These are phyloP conservation scores for Phlyctochytrium arcticum DNA, from an alignment of 192 early-diverging fungal genomes.

Conservation along the genomic window DNA sequence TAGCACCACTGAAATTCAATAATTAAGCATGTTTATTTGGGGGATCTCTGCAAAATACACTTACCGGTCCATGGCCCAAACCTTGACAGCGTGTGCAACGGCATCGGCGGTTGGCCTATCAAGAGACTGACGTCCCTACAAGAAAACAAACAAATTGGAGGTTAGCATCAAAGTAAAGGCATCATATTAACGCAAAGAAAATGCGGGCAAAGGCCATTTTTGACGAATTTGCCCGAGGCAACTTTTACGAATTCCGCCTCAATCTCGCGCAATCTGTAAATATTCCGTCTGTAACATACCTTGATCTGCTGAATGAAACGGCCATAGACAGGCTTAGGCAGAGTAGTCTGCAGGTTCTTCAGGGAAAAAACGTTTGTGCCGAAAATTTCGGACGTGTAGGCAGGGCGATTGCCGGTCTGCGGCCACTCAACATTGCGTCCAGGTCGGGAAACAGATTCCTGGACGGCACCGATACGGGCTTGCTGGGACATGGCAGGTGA, in stretches of 20 bases:
- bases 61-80: conserved; percentile 92
- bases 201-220: too few relatives aligned
- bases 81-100: conserved; percentile 95
- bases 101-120: conserved; percentile 96
- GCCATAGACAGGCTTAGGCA: conserved; percentile 95
- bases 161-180: too few relatives aligned
- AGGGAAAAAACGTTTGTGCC: conserved; percentile 92
- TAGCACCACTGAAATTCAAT: conserved; percentile 66
- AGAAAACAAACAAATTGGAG: neutral
- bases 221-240: too few relatives aligned
- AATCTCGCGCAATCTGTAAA: too few relatives aligned
- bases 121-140: conserved; percentile 75
- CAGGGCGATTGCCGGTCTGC: conserved; percentile 62
- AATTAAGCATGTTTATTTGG: neutral
- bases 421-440: conserved; percentile 79
- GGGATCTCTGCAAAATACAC: neutral
- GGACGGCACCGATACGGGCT: conserved; percentile 50
- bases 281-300: too few relatives aligned
- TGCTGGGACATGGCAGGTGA: conserved; percentile 23
- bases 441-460: conserved; percentile 59
- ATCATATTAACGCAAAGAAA: too few relatives aligned
- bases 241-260: too few relatives aligned
- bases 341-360: conserved; percentile 78
- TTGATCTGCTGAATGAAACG: conserved; percentile 89
- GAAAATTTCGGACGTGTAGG: conserved; percentile 87